phyloP scores from a whole-genome alignment of 2,329 filamentous ascomycete genomes.

The Rutstroemia sp. region DNA sequence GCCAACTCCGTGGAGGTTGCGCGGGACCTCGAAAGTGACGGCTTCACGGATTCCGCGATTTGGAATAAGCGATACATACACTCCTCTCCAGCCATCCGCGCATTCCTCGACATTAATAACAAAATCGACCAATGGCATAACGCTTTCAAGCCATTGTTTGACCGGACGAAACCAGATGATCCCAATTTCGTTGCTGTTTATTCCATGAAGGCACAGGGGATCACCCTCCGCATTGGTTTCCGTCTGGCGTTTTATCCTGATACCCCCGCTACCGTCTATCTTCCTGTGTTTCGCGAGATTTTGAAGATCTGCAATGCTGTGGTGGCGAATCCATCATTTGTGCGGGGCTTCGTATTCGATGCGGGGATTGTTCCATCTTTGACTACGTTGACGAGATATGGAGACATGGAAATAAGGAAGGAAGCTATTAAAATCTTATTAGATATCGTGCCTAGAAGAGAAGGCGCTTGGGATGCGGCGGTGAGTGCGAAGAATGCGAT shows the following conservation, averaged over 20 bases:
- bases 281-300: neutral
- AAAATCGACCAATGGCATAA: slow-evolving; percentile 2
- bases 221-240: neutral
- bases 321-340: neutral
- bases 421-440: neutral
- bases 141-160: neutral
- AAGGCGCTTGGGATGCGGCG: slow-evolving; percentile 5
- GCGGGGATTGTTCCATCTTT: neutral
- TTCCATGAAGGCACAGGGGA: neutral
- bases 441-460: slow-evolving; percentile 5
- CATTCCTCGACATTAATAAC: neutral
- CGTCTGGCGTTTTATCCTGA: neutral
- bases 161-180: neutral
- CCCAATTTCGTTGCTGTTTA: neutral
- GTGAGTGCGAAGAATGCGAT: neutral
- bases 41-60: neutral
- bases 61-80: neutral
- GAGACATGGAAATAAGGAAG: neutral
- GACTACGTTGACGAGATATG: neutral
- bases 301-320: neutral
- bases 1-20: neutral
- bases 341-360: slow-evolving; percentile 3
- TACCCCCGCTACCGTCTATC: neutral
- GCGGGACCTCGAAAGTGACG: neutral
- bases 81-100: neutral